Evolutionary conservation across 2,329 filamentous ascomycete genomes (phyloP).

Genomic region (Knufia fluminis): DNA sequence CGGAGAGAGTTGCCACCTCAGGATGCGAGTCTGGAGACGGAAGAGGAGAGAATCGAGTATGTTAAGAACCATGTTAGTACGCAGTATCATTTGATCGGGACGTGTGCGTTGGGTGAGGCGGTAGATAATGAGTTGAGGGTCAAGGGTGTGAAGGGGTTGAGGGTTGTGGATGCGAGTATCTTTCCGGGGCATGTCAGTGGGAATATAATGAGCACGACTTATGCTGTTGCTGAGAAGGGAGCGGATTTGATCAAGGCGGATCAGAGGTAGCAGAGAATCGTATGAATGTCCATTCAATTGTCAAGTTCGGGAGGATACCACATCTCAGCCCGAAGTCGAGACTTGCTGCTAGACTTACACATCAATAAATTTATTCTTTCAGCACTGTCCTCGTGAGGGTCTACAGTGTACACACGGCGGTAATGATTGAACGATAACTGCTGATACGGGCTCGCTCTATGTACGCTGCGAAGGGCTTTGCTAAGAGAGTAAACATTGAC

Average conservation of each 20-base stretch:
- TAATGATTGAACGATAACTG: no score
- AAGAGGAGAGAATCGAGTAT: conserved; percentile 28
- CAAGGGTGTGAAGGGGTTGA: conserved; percentile 29
- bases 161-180: conserved; percentile 31
- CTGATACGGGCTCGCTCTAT: no score
- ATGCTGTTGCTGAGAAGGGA: conserved; percentile 28
- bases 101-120: conserved; percentile 37
- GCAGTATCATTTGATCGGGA: conserved; percentile 36
- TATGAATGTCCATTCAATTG: no score
- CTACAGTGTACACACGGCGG: no score
- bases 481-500: no score
- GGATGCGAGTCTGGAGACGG: conserved; percentile 12
- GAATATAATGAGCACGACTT: conserved; percentile 26
- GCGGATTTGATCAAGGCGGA: conserved; percentile 30
- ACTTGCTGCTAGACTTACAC: no score
- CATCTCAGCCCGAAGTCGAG: no score
- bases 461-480: no score
- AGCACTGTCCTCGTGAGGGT: no score
- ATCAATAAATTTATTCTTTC: no score
- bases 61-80: conserved; percentile 30
- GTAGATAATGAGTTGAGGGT: conserved; percentile 31
- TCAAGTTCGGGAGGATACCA: no score
- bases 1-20: conserved; percentile 13
- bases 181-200: conserved; percentile 27
- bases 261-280: not conserved